A percentile compares a stretch with the other conserved stretches of the same genome.
Evolutionary conservation across 257 asterid genomes (phyloP).

Genomic region (Scutellaria minor): DNA sequence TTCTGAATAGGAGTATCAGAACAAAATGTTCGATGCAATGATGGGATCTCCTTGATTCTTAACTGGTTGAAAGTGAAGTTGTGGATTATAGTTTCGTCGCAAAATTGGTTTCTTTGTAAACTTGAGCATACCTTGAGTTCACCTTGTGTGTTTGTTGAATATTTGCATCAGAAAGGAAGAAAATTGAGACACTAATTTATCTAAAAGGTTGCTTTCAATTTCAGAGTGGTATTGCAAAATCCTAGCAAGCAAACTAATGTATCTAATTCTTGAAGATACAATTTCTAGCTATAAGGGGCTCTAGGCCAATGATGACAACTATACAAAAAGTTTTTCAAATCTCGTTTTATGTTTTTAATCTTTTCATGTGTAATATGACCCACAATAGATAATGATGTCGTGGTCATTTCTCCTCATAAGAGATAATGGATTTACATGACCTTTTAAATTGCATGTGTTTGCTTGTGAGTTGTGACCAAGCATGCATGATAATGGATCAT

Average conservation of each 20-base stretch:
- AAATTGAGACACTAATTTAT: constrained; percentile 7
- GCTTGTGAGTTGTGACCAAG: background rate
- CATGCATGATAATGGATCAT: background rate
- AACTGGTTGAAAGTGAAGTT: background rate
- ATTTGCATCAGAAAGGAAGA: background rate
- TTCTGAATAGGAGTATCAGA: background rate
- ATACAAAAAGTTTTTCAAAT: background rate
- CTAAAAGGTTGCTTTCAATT: constrained; percentile 8
- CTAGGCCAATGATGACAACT: background rate
- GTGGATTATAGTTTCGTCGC: background rate
- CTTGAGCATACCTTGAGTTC: background rate
- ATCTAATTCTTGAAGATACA: background rate
- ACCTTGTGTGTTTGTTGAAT: background rate
- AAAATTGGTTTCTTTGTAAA: background rate
- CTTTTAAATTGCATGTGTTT: background rate
- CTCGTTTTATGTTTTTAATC: background rate
- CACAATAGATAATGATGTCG: background rate
- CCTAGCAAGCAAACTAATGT: constrained; percentile 8
- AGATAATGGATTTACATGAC: background rate
- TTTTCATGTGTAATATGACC: background rate
- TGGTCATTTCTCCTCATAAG: background rate
- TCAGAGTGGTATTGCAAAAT: background rate
- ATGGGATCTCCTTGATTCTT: background rate
- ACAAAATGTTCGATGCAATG: background rate
- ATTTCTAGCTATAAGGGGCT: background rate